Evolutionary conservation across 139 green algal genomes (phyloP).

Genomic region (Picochlorum costavermella): DNA sequence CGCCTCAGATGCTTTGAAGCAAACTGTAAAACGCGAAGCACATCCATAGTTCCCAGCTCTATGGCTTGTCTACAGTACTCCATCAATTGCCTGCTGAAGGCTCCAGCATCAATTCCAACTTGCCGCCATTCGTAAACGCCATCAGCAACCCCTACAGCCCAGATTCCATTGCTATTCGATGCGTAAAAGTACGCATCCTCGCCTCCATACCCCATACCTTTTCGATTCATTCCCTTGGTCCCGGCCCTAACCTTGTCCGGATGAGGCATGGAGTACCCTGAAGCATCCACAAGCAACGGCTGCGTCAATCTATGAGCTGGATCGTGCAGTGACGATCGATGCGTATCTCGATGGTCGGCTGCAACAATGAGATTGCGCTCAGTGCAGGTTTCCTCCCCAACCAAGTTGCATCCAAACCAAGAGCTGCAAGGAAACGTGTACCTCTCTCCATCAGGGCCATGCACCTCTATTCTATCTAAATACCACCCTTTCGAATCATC

Average conservation of each 20-base stretch:
- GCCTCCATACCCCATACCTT: constrained; percentile 63
- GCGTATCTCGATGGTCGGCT: not conserved
- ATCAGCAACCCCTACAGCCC: constrained; percentile 83
- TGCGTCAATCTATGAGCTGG: constrained; percentile 54
- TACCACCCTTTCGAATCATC: constrained; percentile 16
- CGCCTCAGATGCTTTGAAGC: constrained; percentile 11
- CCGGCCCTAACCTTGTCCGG: constrained; percentile 73
- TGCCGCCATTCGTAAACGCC: constrained; percentile 86
- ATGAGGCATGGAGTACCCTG: constrained; percentile 73
- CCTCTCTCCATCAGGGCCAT: constrained; percentile 29
- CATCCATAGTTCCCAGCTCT: constrained; percentile 32
- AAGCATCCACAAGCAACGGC: constrained; percentile 22
- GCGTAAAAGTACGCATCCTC: constrained; percentile 83
- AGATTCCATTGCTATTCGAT: constrained; percentile 45
- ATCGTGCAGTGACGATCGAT: constrained; percentile 24
- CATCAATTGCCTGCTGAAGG: constrained; percentile 60
- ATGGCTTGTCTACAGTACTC: constrained; percentile 34
- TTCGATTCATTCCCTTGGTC: constrained; percentile 57
- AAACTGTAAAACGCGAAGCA: constrained; percentile 24
- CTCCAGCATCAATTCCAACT: constrained; percentile 77
- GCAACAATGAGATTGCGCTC: constrained; percentile 3
- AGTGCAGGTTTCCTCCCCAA: not conserved
- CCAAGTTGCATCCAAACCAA: constrained; percentile 49
- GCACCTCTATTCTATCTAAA: constrained; percentile 19
- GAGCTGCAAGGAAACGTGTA: constrained; percentile 68